Conservation (phyloP, 164 flowering plant species). For the Piper betle region DNA sequence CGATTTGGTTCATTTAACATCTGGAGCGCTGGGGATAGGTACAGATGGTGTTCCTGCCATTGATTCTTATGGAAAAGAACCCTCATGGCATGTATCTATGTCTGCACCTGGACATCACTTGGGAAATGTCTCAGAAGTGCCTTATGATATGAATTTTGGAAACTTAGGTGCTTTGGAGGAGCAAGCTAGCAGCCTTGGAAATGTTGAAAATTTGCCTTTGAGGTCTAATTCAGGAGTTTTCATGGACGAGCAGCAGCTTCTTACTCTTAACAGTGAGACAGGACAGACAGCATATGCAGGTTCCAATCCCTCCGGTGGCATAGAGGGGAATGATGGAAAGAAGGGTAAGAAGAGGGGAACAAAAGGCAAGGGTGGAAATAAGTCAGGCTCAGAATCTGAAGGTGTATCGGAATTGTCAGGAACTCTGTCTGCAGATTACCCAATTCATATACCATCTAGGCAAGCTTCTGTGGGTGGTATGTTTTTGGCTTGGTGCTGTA, state of each 20-base stretch:
- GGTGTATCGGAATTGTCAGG: conserved; percentile 19
- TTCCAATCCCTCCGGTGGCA: conserved; percentile 16
- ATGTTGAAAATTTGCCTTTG: conserved; percentile 17
- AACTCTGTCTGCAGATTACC: conserved; percentile 23
- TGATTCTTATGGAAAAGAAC: conserved; percentile 16
- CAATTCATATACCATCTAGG: conserved; percentile 24
- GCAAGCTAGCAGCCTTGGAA: conserved; percentile 17
- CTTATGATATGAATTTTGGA: conserved; percentile 28
- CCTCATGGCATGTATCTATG: conserved; percentile 31
- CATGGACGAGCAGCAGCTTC: conserved; percentile 18
- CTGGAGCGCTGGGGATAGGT: conserved; percentile 25
- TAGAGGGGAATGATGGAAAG: conserved; percentile 20
- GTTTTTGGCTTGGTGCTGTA: not conserved
- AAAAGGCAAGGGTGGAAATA: conserved; percentile 21
- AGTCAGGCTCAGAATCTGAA: conserved; percentile 19
- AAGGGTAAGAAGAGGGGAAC: conserved; percentile 29
- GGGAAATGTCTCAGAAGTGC: conserved; percentile 21
- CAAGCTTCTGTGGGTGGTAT: conserved; percentile 21
- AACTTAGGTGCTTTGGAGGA: conserved; percentile 18
- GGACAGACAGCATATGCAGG: conserved; percentile 13
- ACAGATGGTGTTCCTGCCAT: conserved; percentile 13
- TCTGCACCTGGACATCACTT: conserved; percentile 26
- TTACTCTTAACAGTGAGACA: conserved; percentile 16
- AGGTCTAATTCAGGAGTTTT: conserved; percentile 28
- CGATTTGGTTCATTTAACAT: conserved; percentile 49